Conservation (phyloP, 306 rosid species). For the Vicia faba region DNA sequence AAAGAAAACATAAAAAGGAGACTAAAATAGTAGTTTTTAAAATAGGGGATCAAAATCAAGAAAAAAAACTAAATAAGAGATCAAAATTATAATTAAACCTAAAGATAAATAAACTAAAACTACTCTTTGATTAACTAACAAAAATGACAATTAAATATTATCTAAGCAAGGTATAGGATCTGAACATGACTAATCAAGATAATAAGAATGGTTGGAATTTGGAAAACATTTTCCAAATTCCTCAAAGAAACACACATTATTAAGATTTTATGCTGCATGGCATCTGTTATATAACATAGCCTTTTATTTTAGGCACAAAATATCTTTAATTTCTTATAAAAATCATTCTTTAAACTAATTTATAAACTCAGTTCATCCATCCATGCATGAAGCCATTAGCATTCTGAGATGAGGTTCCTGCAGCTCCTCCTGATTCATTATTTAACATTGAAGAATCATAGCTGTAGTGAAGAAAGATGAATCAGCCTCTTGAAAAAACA, state of each 20-base stretch:
- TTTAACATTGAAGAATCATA: conserved; percentile 39
- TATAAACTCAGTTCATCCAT: conserved; percentile 48
- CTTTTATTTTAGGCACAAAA: conserved; percentile 37
- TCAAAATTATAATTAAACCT: too few species aligned
- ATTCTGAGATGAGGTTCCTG: conserved; percentile 44
- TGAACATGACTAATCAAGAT: neutral
- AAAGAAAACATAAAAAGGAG: too few species aligned
- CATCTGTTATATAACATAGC: conserved; percentile 21
- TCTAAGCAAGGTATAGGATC: neutral
- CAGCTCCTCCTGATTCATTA: conserved; percentile 40
- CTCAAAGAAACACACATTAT: conserved; percentile 31
- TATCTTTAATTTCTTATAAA: neutral
- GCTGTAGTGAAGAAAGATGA: conserved; percentile 24
- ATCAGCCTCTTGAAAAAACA: conserved; percentile 12
- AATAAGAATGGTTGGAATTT: neutral
- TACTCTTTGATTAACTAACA: too few species aligned
- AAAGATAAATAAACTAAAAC: too few species aligned
- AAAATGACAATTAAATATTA: too few species aligned
- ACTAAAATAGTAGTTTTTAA: too few species aligned
- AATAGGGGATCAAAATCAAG: too few species aligned
- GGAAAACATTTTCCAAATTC: conserved; percentile 15
- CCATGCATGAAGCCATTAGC: conserved; percentile 43
- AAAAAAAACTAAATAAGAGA: too few species aligned
- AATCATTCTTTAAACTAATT: conserved; percentile 8
- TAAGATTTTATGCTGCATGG: neutral